phyloP scores from a whole-genome alignment of 2,329 filamentous ascomycete species.

The Dactylellina sp. region DNA sequence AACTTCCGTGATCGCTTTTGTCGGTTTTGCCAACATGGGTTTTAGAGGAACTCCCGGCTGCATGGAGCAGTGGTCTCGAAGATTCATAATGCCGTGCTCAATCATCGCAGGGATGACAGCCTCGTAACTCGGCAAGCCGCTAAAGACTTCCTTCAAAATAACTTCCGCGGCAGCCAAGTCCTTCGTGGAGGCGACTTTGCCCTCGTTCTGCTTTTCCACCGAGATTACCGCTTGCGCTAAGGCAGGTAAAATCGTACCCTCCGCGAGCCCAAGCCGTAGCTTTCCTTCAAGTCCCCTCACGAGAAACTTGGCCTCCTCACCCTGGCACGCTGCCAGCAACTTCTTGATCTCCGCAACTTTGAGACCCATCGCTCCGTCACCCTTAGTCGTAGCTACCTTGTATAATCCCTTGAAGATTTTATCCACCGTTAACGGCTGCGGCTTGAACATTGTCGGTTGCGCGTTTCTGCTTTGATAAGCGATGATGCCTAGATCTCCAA shows the following conservation, averaged over 20 bases:
- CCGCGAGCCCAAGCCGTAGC: slow-evolving; percentile 87
- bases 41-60: slow-evolving; percentile 94
- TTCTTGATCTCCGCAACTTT: slow-evolving; percentile 98
- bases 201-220: slow-evolving; percentile 80
- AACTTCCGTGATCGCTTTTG: slow-evolving; percentile 97
- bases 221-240: slow-evolving; percentile 87
- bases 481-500: slow-evolving; percentile 92
- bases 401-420: slow-evolving; percentile 90
- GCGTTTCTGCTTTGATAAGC: slow-evolving; percentile 95
- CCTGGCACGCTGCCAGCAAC: slow-evolving; percentile 89
- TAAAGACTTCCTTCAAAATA: slow-evolving; percentile 89
- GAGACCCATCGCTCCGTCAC: slow-evolving; percentile 85
- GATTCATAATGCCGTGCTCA: slow-evolving; percentile 82
- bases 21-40: slow-evolving; percentile 98
- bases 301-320: slow-evolving; percentile 93
- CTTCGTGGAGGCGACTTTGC: slow-evolving; percentile 76
- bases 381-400: slow-evolving; percentile 85
- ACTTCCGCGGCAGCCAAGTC: slow-evolving; percentile 86
- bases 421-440: slow-evolving; percentile 85
- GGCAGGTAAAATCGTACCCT: slow-evolving; percentile 89
- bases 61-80: slow-evolving; percentile 87
- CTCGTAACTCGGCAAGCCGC: slow-evolving; percentile 94
- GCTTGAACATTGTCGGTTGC: slow-evolving; percentile 98
- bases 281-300: slow-evolving; percentile 95
- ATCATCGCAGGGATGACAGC: slow-evolving; percentile 91